A percentile compares a stretch with the other conserved stretches of the same genome.
Evolutionary conservation across 1,284 basidiomycete genomes (phyloP).

Genomic region (Irpex sp.): DNA sequence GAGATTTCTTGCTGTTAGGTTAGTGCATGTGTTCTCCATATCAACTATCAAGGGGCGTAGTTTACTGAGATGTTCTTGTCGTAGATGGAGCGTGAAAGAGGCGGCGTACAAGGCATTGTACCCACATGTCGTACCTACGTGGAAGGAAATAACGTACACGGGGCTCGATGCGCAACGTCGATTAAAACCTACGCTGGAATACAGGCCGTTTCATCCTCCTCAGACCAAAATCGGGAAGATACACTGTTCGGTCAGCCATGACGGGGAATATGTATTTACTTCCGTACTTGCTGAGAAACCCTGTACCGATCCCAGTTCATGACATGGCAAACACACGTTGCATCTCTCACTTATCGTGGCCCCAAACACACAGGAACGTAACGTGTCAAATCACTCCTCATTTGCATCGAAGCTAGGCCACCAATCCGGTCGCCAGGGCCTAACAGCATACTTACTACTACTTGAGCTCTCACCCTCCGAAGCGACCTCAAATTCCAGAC

Average conservation of each 20-base stretch:
- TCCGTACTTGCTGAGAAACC: slow-evolving; percentile 59
- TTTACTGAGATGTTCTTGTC: slow-evolving; percentile 1
- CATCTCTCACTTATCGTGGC: background rate
- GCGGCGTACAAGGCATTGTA: slow-evolving; percentile 87
- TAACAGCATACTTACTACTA: slow-evolving; percentile 32
- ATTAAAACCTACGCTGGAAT: slow-evolving; percentile 48
- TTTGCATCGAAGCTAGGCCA: slow-evolving; percentile 41
- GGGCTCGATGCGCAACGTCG: slow-evolving; percentile 26
- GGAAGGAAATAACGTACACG: slow-evolving; percentile 69
- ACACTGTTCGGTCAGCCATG: slow-evolving; percentile 76
- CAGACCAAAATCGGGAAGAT: slow-evolving; percentile 29
- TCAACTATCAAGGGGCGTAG: background rate
- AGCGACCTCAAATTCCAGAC: slow-evolving; percentile 35
- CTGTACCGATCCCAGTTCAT: background rate
- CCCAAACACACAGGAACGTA: too few species aligned
- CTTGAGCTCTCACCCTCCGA: slow-evolving; percentile 9
- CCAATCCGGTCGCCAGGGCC: slow-evolving; percentile 64
- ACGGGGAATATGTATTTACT: slow-evolving; percentile 78
- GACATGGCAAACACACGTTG: background rate
- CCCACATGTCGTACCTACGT: slow-evolving; percentile 54
- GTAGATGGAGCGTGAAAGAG: slow-evolving; percentile 83
- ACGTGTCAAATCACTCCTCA: background rate
- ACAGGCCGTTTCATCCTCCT: slow-evolving; percentile 26
- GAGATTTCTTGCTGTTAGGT: slow-evolving; percentile 37
- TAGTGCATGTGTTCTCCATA: background rate